Conservation (phyloP, 2,329 filamentous ascomycete species). For the Cytospora chrysosperma region DNA sequence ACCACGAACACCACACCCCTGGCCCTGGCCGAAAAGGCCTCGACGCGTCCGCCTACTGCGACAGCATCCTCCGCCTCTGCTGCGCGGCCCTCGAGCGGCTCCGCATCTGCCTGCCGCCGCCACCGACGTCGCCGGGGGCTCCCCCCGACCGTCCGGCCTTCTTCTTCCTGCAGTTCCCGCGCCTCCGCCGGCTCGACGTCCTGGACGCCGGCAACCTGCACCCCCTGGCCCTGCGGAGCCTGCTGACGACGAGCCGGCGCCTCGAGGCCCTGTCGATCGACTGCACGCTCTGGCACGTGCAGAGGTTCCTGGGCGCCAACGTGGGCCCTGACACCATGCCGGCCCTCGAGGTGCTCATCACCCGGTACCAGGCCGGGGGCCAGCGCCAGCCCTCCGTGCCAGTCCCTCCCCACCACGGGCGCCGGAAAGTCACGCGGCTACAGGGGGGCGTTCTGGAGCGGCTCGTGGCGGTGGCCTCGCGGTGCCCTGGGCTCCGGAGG, state of each 20-base stretch:
- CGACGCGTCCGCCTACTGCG: not conserved
- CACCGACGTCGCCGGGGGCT: not conserved
- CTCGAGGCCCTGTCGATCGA: not conserved
- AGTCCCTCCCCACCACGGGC: too few species aligned
- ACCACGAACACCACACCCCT: not conserved
- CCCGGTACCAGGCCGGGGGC: not conserved
- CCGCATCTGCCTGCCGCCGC: too few species aligned
- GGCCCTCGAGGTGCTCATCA: not conserved
- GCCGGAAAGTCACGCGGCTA: too few species aligned
- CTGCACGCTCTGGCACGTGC: not conserved
- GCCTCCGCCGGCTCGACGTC: not conserved
- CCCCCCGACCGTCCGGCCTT: not conserved
- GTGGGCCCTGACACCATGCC: accelerated
- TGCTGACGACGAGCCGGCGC: not conserved
- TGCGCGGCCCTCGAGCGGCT: not conserved
- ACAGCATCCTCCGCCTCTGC: not conserved
- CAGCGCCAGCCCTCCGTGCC: too few species aligned
- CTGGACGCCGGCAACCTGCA: not conserved
- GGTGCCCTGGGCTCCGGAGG: not conserved
- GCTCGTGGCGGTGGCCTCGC: not conserved
- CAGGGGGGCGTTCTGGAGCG: not conserved
- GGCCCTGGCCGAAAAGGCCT: not conserved
- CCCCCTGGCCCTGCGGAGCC: not conserved
- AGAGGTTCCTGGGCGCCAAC: not conserved
- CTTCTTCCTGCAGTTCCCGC: not conserved